Evolutionary conservation across 148 eudicot species (phyloP), one percentile per base, ranked within the genome.

Genomic region (Chenopodium album): DNA sequence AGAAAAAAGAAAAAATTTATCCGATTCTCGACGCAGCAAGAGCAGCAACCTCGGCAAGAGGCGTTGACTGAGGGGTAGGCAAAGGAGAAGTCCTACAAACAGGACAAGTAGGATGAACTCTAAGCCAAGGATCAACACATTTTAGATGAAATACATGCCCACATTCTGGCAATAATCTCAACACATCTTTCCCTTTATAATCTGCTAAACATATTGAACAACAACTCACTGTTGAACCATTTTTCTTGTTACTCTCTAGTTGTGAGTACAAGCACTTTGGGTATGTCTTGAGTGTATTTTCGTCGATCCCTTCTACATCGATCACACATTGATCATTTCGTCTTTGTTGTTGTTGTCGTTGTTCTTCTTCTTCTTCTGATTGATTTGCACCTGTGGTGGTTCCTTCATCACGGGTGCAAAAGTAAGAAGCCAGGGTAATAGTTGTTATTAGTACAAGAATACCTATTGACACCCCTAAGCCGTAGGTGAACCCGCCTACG

Each of bases 71-170:
- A 60, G 98, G 99, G 8, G 97, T 84, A 28, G 97, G 93, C 74
- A 92, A 16, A 23, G 99, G 98, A 50, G 99, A 95, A 2, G 94
- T 94, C 77, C 99, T 76, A 77, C 99, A 95, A 32, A 91, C 88
- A 10, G 99, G 99, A 76, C 99, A 95, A 0, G 95, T 92, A 0
- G 98, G 94, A 85, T 92, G 91, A 56, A 87, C 48, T 66, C 92
- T 83, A 50, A 95, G 82, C 99, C 98, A 95, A 11, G 97, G 94
- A 75, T 95, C 98, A 4, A 95, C 96, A 68, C 99, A 95, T 78
- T 81, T 87, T 46, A 92, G 85, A 86, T 95, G 99, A 78, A 95
- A 95, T 11, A 91, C 86, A 83, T 95, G 99, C 9, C 89, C 84
- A 76, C 98, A 95, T 17, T 92, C 98, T 0, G 92, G 93, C 82